A percentile compares a stretch with the other conserved stretches of the same genome.
These are phyloP conservation scores for Juglanconis juglandina DNA, from an alignment of 2,329 filamentous ascomycete genomes.

Conservation along the genomic window DNA sequence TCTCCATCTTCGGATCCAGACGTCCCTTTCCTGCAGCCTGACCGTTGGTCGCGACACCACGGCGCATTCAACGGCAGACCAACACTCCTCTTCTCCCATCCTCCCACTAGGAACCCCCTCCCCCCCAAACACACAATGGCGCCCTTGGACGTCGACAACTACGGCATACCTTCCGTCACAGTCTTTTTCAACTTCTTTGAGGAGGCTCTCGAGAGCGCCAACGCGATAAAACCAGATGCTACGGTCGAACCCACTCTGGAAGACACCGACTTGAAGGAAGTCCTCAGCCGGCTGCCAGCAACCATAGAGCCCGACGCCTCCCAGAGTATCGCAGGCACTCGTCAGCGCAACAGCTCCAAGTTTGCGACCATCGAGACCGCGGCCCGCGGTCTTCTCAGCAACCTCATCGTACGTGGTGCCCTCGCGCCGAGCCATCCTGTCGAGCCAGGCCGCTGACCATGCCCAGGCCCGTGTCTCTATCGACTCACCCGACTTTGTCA, in stretches of 20 bases:
- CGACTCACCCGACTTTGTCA: constrained; percentile 71
- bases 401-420: constrained; percentile 62
- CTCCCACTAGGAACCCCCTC: not conserved
- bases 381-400: constrained; percentile 75
- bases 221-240: constrained; percentile 53
- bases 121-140: constrained; percentile 41
- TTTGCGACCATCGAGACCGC: constrained; percentile 79
- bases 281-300: constrained; percentile 36
- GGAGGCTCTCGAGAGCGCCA: constrained; percentile 57
- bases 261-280: constrained; percentile 60
- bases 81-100: not conserved
- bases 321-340: constrained; percentile 26
- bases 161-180: constrained; percentile 51
- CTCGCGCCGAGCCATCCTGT: constrained; percentile 6
- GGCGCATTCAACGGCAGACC: constrained; percentile 8
- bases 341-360: constrained; percentile 43
- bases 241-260: constrained; percentile 72
- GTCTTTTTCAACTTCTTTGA: constrained; percentile 53
- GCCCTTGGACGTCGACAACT: constrained; percentile 40
- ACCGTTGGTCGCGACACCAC: constrained; percentile 2
- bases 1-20: not conserved
- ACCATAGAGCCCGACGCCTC: constrained; percentile 30
- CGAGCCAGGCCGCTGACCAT: constrained; percentile 30
- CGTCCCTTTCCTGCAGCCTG: not conserved
- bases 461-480: constrained; percentile 69